A percentile compares a stretch with the other conserved stretches of the same genome.
Conservation (phyloP, 768 basidiomycete species). For the Lentinula lateritia region DNA sequence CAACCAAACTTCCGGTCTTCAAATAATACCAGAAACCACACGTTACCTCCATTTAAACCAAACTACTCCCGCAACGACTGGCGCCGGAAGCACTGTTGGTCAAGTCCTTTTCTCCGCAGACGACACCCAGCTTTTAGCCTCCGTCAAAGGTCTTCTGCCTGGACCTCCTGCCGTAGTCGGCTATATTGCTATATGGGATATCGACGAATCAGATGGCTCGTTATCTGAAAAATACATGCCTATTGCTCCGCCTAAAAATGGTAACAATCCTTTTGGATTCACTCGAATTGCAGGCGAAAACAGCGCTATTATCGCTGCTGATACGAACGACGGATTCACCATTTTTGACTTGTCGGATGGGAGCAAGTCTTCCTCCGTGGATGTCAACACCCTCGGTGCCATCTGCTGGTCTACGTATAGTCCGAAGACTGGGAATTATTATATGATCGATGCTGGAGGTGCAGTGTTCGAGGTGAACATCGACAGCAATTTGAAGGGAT, state of each 20-base stretch:
- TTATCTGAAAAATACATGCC: slow-evolving; percentile 35
- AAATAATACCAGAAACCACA: slow-evolving; percentile 23
- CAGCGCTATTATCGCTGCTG: slow-evolving; percentile 30
- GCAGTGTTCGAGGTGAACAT: slow-evolving; percentile 40
- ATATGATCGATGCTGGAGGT: slow-evolving; percentile 37
- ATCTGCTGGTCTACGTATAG: slow-evolving; percentile 39
- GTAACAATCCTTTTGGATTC: slow-evolving; percentile 44
- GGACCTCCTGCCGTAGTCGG: slow-evolving; percentile 32
- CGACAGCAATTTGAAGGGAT: slow-evolving; percentile 35
- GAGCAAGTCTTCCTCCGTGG: slow-evolving; percentile 21
- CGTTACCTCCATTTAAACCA: slow-evolving; percentile 41
- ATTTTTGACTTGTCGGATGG: slow-evolving; percentile 24
- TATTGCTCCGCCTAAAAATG: slow-evolving; percentile 31
- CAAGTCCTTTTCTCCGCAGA: slow-evolving; percentile 44
- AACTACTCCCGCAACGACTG: slow-evolving; percentile 45
- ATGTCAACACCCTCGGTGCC: slow-evolving; percentile 31
- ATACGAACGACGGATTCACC: slow-evolving; percentile 33
- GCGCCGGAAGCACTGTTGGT: slow-evolving; percentile 32
- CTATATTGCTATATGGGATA: slow-evolving; percentile 45
- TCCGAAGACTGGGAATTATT: slow-evolving; percentile 36
- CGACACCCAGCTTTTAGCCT: slow-evolving; percentile 34
- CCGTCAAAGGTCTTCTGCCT: slow-evolving; percentile 37
- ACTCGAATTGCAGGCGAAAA: slow-evolving; percentile 32
- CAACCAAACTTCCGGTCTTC: slow-evolving; percentile 36
- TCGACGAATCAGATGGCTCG: slow-evolving; percentile 28